phyloP scores from a whole-genome alignment of 805 yeast genomes.

The Candida patagonica region DNA sequence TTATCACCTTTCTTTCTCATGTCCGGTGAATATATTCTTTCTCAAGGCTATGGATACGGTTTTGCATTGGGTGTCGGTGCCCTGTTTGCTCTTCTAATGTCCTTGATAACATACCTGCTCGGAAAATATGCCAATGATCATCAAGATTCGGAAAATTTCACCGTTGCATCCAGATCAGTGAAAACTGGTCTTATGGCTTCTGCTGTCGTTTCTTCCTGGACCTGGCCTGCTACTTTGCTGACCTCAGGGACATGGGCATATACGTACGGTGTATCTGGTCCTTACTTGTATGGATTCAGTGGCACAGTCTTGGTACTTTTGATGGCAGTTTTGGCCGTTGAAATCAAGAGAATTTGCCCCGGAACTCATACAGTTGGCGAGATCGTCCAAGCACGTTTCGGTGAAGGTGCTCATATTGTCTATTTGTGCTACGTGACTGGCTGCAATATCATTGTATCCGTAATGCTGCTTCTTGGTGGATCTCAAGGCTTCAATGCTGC shows the following conservation, averaged over 20 bases:
- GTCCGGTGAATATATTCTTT: slow-evolving; percentile 31
- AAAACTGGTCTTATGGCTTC: slow-evolving; percentile 77
- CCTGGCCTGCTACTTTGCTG: slow-evolving; percentile 73
- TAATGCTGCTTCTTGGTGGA: slow-evolving; percentile 86
- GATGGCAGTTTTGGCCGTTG: slow-evolving; percentile 79
- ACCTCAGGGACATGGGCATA: slow-evolving; percentile 73
- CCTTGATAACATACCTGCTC: slow-evolving; percentile 56
- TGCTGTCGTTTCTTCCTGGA: slow-evolving; percentile 91
- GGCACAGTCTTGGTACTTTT: slow-evolving; percentile 80
- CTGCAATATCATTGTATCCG: slow-evolving; percentile 81
- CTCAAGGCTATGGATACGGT: slow-evolving; percentile 81
- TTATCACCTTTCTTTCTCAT: background rate
- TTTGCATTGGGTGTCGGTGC: slow-evolving; percentile 82
- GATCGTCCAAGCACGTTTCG: slow-evolving; percentile 72
- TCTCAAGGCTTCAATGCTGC: slow-evolving; percentile 70
- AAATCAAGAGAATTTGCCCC: slow-evolving; percentile 81
- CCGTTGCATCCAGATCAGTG: slow-evolving; percentile 85
- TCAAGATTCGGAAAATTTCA: slow-evolving; percentile 85
- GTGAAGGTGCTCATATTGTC: slow-evolving; percentile 54
- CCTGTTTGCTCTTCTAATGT: slow-evolving; percentile 58
- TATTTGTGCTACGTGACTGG: slow-evolving; percentile 69
- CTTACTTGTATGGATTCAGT: slow-evolving; percentile 80
- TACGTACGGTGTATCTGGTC: slow-evolving; percentile 66
- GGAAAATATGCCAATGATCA: slow-evolving; percentile 74
- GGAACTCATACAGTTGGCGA: slow-evolving; percentile 87